Conservation (phyloP, 164 flowering plant species). For the Houttuynia cordata region DNA sequence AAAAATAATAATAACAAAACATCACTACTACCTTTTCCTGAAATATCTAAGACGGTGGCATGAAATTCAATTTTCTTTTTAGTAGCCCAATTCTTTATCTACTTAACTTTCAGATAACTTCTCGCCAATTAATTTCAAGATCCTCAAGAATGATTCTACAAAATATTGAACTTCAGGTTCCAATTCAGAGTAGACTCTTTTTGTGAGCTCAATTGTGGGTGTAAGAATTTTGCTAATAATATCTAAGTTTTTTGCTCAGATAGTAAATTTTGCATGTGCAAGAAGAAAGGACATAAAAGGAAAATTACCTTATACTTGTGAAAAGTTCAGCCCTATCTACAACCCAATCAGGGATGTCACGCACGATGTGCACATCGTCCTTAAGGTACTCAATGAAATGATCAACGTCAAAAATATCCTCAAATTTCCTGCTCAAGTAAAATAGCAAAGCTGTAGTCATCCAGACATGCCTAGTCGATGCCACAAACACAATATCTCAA, state of each 20-base stretch:
- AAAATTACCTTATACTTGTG: constrained; percentile 66
- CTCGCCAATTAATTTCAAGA: too few relatives aligned
- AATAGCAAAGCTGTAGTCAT: neutral
- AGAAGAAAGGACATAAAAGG: neutral
- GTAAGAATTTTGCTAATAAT: too few relatives aligned
- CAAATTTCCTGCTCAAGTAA: constrained; percentile 61
- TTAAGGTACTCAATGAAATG: constrained; percentile 97
- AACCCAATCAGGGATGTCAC: constrained; percentile 99
- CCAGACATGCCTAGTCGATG: neutral
- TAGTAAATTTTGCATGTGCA: neutral
- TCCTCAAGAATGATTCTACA: too few relatives aligned
- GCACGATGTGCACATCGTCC: constrained; percentile 87
- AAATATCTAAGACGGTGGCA: too few relatives aligned
- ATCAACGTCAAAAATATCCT: constrained; percentile 99
- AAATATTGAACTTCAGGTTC: too few relatives aligned
- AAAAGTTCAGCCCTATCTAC: constrained; percentile 87
- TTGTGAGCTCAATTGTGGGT: too few relatives aligned
- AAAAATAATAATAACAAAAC: too few relatives aligned
- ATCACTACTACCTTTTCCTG: too few relatives aligned
- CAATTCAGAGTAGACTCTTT: too few relatives aligned
- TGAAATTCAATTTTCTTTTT: too few relatives aligned
- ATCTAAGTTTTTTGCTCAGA: neutral
- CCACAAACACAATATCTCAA: neutral
- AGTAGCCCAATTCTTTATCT: too few relatives aligned
- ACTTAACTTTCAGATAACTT: too few relatives aligned